Evolutionary conservation across 1,139 yeast genomes (phyloP).

Genomic region (Zygosaccharomyces pseudobailii): DNA sequence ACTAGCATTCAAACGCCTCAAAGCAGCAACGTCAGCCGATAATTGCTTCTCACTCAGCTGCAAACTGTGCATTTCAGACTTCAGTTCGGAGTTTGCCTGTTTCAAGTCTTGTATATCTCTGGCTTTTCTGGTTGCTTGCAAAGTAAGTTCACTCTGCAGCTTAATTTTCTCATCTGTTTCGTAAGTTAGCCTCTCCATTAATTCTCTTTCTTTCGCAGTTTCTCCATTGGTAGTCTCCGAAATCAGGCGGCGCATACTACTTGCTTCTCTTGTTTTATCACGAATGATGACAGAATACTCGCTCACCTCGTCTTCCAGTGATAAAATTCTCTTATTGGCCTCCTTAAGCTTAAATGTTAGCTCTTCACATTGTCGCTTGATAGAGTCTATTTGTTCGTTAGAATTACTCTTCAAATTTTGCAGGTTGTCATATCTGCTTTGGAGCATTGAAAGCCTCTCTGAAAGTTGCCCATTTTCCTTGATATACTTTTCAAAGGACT

Average conservation of each 20-base stretch:
- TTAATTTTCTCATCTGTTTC: constrained; percentile 56
- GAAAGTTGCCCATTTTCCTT: constrained; percentile 51
- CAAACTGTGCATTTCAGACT: constrained; percentile 27
- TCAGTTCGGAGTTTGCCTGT: constrained; percentile 30
- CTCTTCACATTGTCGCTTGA: constrained; percentile 76
- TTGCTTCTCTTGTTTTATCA: constrained; percentile 75
- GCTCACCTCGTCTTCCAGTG: constrained; percentile 71
- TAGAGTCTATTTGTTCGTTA: constrained; percentile 51
- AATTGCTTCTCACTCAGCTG: constrained; percentile 37
- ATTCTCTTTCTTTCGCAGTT: constrained; percentile 44
- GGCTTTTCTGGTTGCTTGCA: constrained; percentile 44
- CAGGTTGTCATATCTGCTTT: constrained; percentile 47
- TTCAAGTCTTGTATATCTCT: constrained; percentile 34
- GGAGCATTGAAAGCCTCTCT: constrained; percentile 49
- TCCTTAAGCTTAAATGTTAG: constrained; percentile 65
- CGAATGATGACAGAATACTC: constrained; percentile 70
- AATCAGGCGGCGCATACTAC: constrained; percentile 63
- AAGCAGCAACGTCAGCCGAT: constrained; percentile 29
- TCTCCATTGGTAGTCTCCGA: constrained; percentile 63
- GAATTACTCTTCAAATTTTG: constrained; percentile 46
- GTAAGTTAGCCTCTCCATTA: constrained; percentile 40
- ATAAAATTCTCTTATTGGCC: constrained; percentile 53
- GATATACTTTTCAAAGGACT: constrained; percentile 41
- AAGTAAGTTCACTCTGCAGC: constrained; percentile 51
- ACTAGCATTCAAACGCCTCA: constrained; percentile 22